Conservation (phyloP, 768 basidiomycete genomes). For the Tylopilus balloui region DNA sequence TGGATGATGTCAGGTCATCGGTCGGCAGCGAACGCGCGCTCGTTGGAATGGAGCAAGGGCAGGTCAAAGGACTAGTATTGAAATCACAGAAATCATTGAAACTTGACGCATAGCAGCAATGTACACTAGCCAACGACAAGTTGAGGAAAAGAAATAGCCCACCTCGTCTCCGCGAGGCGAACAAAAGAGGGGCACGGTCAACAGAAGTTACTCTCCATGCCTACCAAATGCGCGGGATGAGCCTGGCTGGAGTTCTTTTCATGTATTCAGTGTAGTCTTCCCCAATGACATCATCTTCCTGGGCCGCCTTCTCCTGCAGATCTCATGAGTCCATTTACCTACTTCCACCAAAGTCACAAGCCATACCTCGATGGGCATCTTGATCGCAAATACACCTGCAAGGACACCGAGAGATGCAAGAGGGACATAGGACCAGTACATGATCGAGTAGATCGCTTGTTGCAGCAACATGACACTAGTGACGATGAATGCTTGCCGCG, state of each 20-base stretch:
- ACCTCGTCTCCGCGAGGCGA: not conserved
- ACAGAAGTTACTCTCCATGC: not conserved
- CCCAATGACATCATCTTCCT: conserved; percentile 21
- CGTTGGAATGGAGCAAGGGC: conserved; percentile 36
- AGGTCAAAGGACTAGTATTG: conserved; percentile 39
- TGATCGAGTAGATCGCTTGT: conserved; percentile 21
- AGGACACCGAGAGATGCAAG: conserved; percentile 25
- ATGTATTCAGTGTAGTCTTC: conserved; percentile 30
- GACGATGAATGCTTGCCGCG: not conserved
- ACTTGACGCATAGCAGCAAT: conserved; percentile 11
- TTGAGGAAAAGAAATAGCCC: not conserved
- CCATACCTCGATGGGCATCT: conserved; percentile 34
- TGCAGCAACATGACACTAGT: conserved; percentile 25
- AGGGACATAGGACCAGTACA: conserved; percentile 36
- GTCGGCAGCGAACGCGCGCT: conserved; percentile 47
- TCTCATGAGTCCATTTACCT: not conserved
- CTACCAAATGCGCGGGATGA: conserved; percentile 34
- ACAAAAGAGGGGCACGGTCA: not conserved
- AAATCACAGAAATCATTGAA: conserved; percentile 28
- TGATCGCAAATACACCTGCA: conserved; percentile 26
- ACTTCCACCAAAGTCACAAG: not conserved
- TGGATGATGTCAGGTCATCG: conserved; percentile 45
- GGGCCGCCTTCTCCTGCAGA: conserved; percentile 28
- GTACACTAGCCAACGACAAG: conserved; percentile 5
- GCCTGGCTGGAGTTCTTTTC: conserved; percentile 24